These are phyloP conservation scores for Fusarium tricinctum DNA, from an alignment of 2,329 filamentous ascomycete species.

Conservation along the genomic window DNA sequence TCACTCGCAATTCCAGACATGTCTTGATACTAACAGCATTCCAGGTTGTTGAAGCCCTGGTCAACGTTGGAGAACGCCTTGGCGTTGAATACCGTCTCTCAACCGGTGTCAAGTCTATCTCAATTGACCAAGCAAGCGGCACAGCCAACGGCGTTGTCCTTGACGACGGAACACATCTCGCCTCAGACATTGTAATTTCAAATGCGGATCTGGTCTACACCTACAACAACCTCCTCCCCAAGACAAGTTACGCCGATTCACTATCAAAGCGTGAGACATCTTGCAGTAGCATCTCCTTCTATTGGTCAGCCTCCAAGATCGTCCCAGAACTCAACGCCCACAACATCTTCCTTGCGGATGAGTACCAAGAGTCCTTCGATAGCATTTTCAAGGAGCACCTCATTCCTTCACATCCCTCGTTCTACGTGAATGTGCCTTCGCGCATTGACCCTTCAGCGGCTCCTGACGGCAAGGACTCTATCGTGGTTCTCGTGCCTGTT, in stretches of 20 bases:
- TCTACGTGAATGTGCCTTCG: constrained; percentile 83
- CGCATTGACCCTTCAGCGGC: constrained; percentile 77
- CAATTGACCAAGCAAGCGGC: constrained; percentile 59
- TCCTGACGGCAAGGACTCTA: constrained; percentile 72
- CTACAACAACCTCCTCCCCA: constrained; percentile 77
- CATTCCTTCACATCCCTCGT: constrained; percentile 77
- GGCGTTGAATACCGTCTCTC: constrained; percentile 75
- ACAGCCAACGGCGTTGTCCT: constrained; percentile 72
- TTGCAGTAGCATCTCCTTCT: constrained; percentile 82
- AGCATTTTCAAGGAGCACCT: constrained; percentile 78
- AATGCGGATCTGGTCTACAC: constrained; percentile 83
- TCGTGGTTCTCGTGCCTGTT: constrained; percentile 80
- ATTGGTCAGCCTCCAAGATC: constrained; percentile 75
- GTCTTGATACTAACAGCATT: not conserved
- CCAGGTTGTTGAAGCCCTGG: constrained; percentile 71
- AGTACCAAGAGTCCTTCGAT: constrained; percentile 81
- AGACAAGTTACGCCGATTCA: constrained; percentile 56
- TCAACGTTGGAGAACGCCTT: constrained; percentile 71
- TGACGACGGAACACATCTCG: constrained; percentile 68
- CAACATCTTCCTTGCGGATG: constrained; percentile 83
- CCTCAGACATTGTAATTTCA: constrained; percentile 76
- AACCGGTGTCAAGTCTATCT: constrained; percentile 68
- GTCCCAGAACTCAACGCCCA: constrained; percentile 76
- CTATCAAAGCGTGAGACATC: constrained; percentile 68
- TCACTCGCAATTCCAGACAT: fast-evolving